Evolutionary conservation across 108 stramenopile genomes (phyloP).

Genomic region (Skeletonema menzelii): DNA sequence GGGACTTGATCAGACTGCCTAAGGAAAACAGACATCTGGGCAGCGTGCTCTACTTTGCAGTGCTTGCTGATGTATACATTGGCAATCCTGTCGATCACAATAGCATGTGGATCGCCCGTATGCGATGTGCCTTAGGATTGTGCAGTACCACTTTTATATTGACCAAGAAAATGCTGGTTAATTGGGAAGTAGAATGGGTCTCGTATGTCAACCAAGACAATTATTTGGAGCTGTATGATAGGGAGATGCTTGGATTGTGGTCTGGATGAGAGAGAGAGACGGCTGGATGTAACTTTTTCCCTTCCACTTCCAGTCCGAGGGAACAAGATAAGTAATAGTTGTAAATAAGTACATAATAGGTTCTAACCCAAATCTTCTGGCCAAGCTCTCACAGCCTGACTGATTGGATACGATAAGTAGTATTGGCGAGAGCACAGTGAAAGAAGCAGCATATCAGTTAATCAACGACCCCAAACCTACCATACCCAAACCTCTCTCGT

Average conservation of each 20-base stretch:
- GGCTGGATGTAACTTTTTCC: neutral
- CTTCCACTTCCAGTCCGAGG: too few species aligned
- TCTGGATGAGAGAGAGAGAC: neutral
- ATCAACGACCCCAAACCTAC: too few species aligned
- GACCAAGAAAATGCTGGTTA: neutral
- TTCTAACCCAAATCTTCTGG: too few species aligned
- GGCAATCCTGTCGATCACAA: conserved; percentile 8
- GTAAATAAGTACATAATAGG: too few species aligned
- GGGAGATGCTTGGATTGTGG: conserved; percentile 1
- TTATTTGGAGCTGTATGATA: conserved; percentile 3
- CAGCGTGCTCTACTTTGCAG: neutral
- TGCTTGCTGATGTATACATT: conserved; percentile 1
- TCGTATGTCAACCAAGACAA: conserved; percentile 1
- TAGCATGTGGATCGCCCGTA: conserved; percentile 1
- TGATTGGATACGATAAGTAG: too few species aligned
- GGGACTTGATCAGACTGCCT: neutral
- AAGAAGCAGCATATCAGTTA: too few species aligned
- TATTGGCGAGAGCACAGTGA: too few species aligned
- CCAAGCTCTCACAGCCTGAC: too few species aligned
- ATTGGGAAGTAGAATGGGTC: neutral
- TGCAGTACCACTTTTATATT: neutral
- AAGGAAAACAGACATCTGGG: neutral
- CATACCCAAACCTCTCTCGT: too few species aligned
- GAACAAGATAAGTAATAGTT: too few species aligned
- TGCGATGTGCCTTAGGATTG: conserved; percentile 2